Percentiles rank a stretch among this genome's conserved stretches.
These are phyloP conservation scores for Suillus luteus DNA, from an alignment of 768 basidiomycete genomes.

Conservation along the genomic window DNA sequence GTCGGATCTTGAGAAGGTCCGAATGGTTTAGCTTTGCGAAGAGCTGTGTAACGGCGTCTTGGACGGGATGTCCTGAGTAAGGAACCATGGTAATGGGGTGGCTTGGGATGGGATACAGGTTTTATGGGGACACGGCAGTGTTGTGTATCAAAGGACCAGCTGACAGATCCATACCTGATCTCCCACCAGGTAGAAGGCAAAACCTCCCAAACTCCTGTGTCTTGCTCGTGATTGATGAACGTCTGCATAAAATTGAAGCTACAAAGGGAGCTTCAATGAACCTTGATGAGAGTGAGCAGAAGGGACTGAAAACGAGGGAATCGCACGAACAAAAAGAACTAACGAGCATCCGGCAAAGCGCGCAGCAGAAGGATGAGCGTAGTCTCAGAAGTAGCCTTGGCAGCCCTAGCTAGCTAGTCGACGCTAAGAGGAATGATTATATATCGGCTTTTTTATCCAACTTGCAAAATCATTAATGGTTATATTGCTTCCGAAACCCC, in stretches of 20 bases:
- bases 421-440: not conserved
- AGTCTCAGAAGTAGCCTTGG: not conserved
- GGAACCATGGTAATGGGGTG: constrained; percentile 37
- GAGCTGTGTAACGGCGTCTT: constrained; percentile 6
- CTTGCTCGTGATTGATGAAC: not conserved
- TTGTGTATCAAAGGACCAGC: constrained; percentile 10
- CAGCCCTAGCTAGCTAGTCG: not conserved
- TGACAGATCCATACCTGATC: constrained; percentile 13
- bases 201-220: constrained; percentile 9
- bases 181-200: constrained; percentile 11
- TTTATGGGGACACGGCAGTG: not conserved
- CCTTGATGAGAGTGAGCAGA: not conserved
- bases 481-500: constrained; percentile 6
- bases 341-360: constrained; percentile 4
- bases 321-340: not conserved
- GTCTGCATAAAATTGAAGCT: constrained; percentile 14
- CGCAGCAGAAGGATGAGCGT: not conserved
- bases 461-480: constrained; percentile 1
- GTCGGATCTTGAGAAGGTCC: constrained; percentile 14
- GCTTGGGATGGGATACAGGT: constrained; percentile 24
- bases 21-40: constrained; percentile 11
- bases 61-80: constrained; percentile 29
- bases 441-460: constrained; percentile 8
- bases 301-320: not conserved
- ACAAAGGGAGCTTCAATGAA: constrained; percentile 10